A percentile compares a stretch with the other conserved stretches of the same genome.
Conservation (phyloP, 345 rosid species). For the Euphorbia peplus region DNA sequence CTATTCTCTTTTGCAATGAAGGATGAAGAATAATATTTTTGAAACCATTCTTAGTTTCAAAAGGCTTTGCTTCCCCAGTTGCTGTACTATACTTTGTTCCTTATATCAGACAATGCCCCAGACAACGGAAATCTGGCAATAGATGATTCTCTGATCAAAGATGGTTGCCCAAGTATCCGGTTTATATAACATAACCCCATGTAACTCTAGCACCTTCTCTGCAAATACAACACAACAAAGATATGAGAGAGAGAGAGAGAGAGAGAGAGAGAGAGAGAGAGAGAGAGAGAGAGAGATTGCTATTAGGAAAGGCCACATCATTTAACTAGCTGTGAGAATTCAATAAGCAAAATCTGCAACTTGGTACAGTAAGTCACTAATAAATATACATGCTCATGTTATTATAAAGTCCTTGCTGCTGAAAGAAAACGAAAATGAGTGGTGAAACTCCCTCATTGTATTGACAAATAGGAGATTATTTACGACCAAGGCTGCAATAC, state of each 20-base stretch:
- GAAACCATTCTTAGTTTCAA: slow-evolving; percentile 41
- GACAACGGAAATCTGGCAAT: slow-evolving; percentile 65
- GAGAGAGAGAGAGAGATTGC: too few species aligned
- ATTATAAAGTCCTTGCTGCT: background rate
- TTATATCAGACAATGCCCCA: slow-evolving; percentile 43
- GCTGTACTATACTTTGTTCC: slow-evolving; percentile 41
- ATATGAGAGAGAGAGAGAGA: slow-evolving; percentile 9
- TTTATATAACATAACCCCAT: slow-evolving; percentile 91
- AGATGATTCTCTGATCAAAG: slow-evolving; percentile 88
- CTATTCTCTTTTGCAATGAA: slow-evolving; percentile 73
- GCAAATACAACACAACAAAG: slow-evolving; percentile 25
- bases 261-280: too few species aligned
- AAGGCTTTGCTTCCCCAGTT: slow-evolving; percentile 36
- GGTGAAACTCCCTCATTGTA: too few species aligned
- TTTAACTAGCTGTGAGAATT: background rate
- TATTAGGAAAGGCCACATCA: background rate
- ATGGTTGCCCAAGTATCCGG: slow-evolving; percentile 92
- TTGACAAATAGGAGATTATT: too few species aligned
- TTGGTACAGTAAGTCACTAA: background rate
- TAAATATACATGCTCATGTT: background rate
- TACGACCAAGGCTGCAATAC: too few species aligned
- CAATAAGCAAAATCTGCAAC: background rate
- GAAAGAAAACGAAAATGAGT: background rate
- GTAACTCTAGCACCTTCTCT: slow-evolving; percentile 96
- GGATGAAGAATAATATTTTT: slow-evolving; percentile 81